Conservation (phyloP, 352 stramenopile genomes). For the Pythium brachiatum region DNA sequence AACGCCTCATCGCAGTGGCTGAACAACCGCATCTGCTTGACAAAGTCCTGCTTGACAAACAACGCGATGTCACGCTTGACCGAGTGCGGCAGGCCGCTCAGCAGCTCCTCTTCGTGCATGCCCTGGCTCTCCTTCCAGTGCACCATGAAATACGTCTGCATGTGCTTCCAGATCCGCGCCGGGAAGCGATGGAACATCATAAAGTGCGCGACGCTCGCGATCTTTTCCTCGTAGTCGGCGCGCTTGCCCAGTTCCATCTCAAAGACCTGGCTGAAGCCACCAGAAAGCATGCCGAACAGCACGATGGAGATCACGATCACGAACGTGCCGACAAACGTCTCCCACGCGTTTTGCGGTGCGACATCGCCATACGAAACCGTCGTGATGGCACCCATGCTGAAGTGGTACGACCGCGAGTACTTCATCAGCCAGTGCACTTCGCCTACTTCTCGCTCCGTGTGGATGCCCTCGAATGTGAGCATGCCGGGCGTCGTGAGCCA, state of each 20-base stretch:
- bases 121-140: conserved; percentile 70
- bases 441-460: conserved; percentile 28
- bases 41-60: conserved; percentile 62
- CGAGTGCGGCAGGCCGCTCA: conserved; percentile 43
- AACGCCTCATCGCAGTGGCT: conserved; percentile 58
- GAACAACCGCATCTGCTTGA: conserved; percentile 61
- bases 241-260: conserved; percentile 67
- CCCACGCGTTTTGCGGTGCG: conserved; percentile 47
- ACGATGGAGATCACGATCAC: conserved; percentile 67
- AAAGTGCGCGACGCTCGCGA: conserved; percentile 54
- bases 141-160: conserved; percentile 56
- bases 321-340: conserved; percentile 45
- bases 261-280: conserved; percentile 67
- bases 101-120: conserved; percentile 53
- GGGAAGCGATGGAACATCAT: conserved; percentile 65
- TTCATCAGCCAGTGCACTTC: conserved; percentile 31
- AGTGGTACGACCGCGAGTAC: conserved; percentile 56
- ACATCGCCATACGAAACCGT: conserved; percentile 71
- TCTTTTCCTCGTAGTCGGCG: conserved; percentile 64
- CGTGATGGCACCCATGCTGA: conserved; percentile 67
- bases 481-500: conserved; percentile 35
- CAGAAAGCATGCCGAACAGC: conserved; percentile 72
- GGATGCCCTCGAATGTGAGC: conserved; percentile 39
- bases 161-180: conserved; percentile 46
- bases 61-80: conserved; percentile 63